Base-by-base conservation (phyloP, 2,329 filamentous ascomycete species). In the Ophiosphaerella korrae region DNA sequence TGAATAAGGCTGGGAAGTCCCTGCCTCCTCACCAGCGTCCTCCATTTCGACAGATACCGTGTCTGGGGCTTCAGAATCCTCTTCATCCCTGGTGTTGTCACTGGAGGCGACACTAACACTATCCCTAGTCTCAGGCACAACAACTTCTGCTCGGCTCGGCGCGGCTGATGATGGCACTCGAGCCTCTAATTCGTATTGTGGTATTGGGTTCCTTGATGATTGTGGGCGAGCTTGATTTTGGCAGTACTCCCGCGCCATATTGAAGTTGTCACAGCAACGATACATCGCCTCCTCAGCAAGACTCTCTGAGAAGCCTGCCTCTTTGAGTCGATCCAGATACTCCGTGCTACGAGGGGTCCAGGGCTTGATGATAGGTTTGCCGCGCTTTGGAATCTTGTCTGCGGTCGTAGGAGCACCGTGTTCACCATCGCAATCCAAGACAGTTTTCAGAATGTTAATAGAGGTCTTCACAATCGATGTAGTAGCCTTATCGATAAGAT, bases 251-350 rank as follows among this genome's bases (percentile, higher is more conserved):
- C 80, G 78, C 6, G 90, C 86, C 23, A 79, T 75, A 2, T 76
- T 70, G 4, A 74, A 63, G 45, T 82, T 82, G 48, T 90, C 90
- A 64, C 90, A 88, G 63, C 90, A 90, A 47, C 93, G 86, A 71
- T 90, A 97, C 0, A 94, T 77, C 26, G 90, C 92, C 73, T 97
- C 93, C 29, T 83, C 81, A 6, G 83, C 88, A 45, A 97, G 78
- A 11, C 84, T 83, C 37, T 82, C 77, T 16, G 85, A 84, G 1
- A 80, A 80, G 47, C 78, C 77, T 26, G 42, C 52, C 7, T 80
- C 77, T 40, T 70, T 74, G 14, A 85, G 65, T 24, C 76, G 77
- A 2, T 65, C 57, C 26, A 78, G 54, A 14, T 71, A 62, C 0
- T 83, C 80, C 11, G 64, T 64, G 50, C 78, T 80, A 23, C 72